phyloP scores from a whole-genome alignment of 306 rosid species.

The Aeschynomene evenia region DNA sequence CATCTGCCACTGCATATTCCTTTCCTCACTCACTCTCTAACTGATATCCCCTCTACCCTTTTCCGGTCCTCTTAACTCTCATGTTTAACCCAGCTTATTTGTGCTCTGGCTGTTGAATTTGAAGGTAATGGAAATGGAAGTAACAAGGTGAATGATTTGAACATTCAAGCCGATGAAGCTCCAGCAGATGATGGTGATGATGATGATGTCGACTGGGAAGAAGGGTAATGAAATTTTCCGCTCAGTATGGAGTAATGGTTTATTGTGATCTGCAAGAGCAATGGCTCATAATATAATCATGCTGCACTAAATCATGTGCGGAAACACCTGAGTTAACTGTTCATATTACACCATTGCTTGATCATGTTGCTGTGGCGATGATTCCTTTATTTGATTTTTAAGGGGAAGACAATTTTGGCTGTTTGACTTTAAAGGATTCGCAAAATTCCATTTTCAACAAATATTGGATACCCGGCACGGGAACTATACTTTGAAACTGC shows the following conservation, averaged over 20 bases:
- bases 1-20: too few species aligned
- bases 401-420: neutral
- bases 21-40: too few species aligned
- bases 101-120: neutral
- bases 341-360: neutral
- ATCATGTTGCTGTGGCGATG: neutral
- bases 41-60: too few species aligned
- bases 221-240: constrained; percentile 40
- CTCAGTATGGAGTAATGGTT: neutral
- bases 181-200: constrained; percentile 48
- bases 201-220: constrained; percentile 73
- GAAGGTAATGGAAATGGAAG: constrained; percentile 47
- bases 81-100: too few species aligned
- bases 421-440: neutral
- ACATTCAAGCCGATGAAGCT: constrained; percentile 54
- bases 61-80: too few species aligned
- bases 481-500: neutral
- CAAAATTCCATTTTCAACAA: neutral
- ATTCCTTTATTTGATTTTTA: neutral
- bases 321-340: neutral
- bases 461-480: neutral
- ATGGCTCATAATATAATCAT: neutral
- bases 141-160: constrained; percentile 66
- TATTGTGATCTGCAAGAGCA: neutral
- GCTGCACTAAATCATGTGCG: neutral